Conservation (phyloP, 768 basidiomycete genomes). For the Pulveroboletus sp. region DNA sequence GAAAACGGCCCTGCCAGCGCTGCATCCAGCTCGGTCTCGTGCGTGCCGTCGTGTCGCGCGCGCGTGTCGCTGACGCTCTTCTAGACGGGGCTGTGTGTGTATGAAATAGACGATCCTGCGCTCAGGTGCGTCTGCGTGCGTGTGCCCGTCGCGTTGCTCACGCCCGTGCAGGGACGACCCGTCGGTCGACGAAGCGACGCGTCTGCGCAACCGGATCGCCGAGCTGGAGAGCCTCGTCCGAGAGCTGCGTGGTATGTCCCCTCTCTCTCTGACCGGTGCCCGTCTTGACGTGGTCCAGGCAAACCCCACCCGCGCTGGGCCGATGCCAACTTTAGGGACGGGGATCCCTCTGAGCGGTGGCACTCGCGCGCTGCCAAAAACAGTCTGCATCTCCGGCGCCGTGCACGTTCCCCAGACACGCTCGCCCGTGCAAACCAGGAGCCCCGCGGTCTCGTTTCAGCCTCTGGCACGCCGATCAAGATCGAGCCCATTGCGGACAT, state of each 20-base stretch:
- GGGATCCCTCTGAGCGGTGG: constrained; percentile 83
- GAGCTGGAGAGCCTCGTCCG: constrained; percentile 91
- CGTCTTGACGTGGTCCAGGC: constrained; percentile 50
- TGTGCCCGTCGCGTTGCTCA: no score
- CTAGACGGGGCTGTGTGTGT: constrained; percentile 93
- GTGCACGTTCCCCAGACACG: constrained; percentile 35
- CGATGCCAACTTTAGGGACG: constrained; percentile 73
- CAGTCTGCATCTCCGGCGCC: constrained; percentile 42
- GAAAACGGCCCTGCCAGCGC: constrained; percentile 86
- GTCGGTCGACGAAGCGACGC: constrained; percentile 81
- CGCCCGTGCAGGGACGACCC: constrained; percentile 63
- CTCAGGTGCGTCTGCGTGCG: constrained; percentile 56
- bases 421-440: constrained; percentile 34
- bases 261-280: constrained; percentile 8
- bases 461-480: constrained; percentile 63
- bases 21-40: constrained; percentile 90
- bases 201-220: constrained; percentile 82
- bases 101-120: constrained; percentile 90
- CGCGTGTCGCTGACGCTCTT: constrained; percentile 8
- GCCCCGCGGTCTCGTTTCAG: constrained; percentile 39
- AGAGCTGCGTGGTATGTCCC: constrained; percentile 68
- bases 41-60: constrained; percentile 14
- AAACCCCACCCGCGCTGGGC: constrained; percentile 90
- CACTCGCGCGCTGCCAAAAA: constrained; percentile 80
- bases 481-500: constrained; percentile 57